These are phyloP conservation scores for Pachysandra terminalis DNA, from an alignment of 164 flowering plant genomes.

Conservation along the genomic window DNA sequence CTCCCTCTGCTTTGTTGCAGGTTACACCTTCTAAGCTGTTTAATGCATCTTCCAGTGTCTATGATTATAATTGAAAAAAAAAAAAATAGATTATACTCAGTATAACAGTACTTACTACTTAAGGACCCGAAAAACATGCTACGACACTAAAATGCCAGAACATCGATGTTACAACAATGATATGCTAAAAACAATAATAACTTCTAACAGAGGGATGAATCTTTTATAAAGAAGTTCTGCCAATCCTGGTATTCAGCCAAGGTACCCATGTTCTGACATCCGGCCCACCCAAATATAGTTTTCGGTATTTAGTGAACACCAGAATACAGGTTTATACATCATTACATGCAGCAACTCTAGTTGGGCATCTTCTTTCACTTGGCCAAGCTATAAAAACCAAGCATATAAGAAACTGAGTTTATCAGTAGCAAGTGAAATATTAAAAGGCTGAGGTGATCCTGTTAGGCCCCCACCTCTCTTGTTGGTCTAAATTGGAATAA, in stretches of 20 bases:
- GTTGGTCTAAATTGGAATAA: not conserved
- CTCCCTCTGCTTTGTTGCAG: conserved; percentile 98
- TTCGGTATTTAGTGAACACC: no score
- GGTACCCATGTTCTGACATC: not conserved
- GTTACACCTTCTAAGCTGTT: conserved; percentile 88
- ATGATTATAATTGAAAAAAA: not conserved
- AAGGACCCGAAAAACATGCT: not conserved
- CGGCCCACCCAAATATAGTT: not conserved
- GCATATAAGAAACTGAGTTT: no score
- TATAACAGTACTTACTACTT: no score
- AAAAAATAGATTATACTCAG: not conserved
- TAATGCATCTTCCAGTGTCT: conserved; percentile 85
- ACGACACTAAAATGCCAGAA: not conserved
- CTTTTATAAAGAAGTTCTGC: not conserved
- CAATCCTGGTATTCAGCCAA: not conserved
- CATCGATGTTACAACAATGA: not conserved
- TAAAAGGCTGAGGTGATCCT: no score
- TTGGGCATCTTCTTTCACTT: no score
- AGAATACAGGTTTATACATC: no score
- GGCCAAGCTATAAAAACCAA: no score
- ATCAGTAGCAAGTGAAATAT: not conserved
- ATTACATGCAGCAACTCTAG: no score
- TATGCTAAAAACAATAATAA: not conserved
- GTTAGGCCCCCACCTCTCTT: not conserved
- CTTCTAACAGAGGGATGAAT: not conserved